Percentiles rank a stretch among this genome's conserved stretches.
Conservation (phyloP, 192 early-diverging fungal genomes). For the Backusella australiensis region DNA sequence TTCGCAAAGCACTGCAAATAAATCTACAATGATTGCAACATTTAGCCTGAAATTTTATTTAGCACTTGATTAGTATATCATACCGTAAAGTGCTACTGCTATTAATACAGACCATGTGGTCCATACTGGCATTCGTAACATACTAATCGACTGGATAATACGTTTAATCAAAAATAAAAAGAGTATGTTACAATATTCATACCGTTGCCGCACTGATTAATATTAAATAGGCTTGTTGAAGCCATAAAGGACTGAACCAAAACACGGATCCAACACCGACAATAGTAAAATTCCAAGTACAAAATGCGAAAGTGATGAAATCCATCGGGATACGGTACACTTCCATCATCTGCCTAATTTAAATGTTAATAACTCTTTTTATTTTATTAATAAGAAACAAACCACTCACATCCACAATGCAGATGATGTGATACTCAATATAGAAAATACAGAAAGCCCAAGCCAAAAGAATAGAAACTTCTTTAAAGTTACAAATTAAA, state of each 20-base stretch:
- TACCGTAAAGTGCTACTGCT: constrained; percentile 73
- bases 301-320: constrained; percentile 63
- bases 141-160: constrained; percentile 55
- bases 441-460: background rate
- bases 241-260: constrained; percentile 66
- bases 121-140: constrained; percentile 56
- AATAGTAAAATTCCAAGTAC: constrained; percentile 67
- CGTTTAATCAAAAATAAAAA: background rate
- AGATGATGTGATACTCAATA: background rate
- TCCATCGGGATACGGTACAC: constrained; percentile 57
- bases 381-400: background rate
- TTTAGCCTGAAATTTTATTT: background rate
- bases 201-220: constrained; percentile 74
- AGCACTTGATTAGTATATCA: background rate
- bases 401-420: constrained; percentile 6
- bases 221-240: constrained; percentile 74
- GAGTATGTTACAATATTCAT: constrained; percentile 3
- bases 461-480: constrained; percentile 13
- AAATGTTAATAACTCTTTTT: background rate
- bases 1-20: constrained; percentile 78
- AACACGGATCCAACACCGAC: constrained; percentile 68
- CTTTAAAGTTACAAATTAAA: background rate
- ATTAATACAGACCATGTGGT: constrained; percentile 74
- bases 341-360: constrained; percentile 29
- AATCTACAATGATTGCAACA: constrained; percentile 38